These are phyloP conservation scores for Phytopythium kandeliae DNA, from an alignment of 352 stramenopile species.

Conservation along the genomic window DNA sequence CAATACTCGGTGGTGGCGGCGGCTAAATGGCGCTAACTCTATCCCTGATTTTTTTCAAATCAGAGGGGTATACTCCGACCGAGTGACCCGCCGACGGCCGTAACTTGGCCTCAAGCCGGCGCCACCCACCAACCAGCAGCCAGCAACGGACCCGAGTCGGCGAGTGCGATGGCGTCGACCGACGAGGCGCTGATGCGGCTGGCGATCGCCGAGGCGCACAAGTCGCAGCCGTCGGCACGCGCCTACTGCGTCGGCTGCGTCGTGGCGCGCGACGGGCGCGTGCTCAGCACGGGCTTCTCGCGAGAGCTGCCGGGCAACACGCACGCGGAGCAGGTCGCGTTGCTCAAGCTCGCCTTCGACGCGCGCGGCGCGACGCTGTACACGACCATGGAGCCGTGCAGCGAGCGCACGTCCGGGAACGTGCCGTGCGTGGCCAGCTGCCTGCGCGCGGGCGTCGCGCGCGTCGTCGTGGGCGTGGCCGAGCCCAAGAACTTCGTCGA, in stretches of 20 bases:
- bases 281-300: conserved; percentile 76
- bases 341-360: conserved; percentile 74
- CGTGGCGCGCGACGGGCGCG: conserved; percentile 42
- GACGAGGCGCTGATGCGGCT: conserved; percentile 53
- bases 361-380: conserved; percentile 70
- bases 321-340: conserved; percentile 83
- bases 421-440: conserved; percentile 77
- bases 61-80: no score
- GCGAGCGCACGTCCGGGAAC: conserved; percentile 79
- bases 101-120: no score
- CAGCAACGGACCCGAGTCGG: no score
- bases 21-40: no score
- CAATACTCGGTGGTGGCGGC: no score
- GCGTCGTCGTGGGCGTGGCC: conserved; percentile 81
- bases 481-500: conserved; percentile 86
- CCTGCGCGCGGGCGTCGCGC: conserved; percentile 49
- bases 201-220: conserved; percentile 76
- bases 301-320: conserved; percentile 86
- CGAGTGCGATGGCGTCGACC: background rate
- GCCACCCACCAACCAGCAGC: no score
- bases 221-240: conserved; percentile 59
- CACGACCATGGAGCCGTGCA: conserved; percentile 90
- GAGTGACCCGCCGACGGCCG: no score
- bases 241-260: conserved; percentile 84
- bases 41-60: no score